Evolutionary conservation across 495 filamentous ascomycete species (phyloP), one percentile per base, ranked within the genome.

Genomic region (Emericellopsis terricola): DNA sequence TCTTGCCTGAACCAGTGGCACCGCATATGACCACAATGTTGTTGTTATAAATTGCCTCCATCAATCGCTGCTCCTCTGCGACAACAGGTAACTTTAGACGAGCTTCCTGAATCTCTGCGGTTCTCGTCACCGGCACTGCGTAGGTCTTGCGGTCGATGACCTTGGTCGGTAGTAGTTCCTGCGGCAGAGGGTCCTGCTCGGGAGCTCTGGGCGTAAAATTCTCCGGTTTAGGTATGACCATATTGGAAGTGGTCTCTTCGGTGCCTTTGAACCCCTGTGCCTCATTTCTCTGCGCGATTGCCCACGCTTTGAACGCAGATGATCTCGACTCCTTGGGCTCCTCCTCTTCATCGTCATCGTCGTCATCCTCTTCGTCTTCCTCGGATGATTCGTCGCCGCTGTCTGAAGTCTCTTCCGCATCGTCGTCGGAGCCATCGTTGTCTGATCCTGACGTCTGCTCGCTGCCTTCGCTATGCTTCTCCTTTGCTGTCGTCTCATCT

Each of bases 21-120:
- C 91, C 89, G 55, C 84, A 94, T n/a, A 97, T 73, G 13, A 97
- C 78, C 0, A 93, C 77, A 1, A 76, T 68, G 29, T 83, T 62
- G 51, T 92, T 80, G 46, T 86, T 82, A 49, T 91, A 72, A 13
- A 96, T 84, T 3, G 86, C 84, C 60, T 97, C 89, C 89, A 97
- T 97, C 15, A 97, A 92, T 44, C 79, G 85, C 45, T 96, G 89
- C 48, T 97, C 89, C 47, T 96, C 89, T 1, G 80, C 79, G 18
- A 94, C 84, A 3, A 97, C 77, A 0, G 89, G 89, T 19, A 97
- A 61, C 15, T 76, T 68, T n/a, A 85, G 57, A 23, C 89, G 76
- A 7, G 70, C 68, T 23, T 67, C 64, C 47, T 94, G 81, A 11
- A 96, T 81, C 2, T 79, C 76, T 8, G 68, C 55, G 11, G 69